phyloP scores from a whole-genome alignment of 495 filamentous ascomycete species.

The Friedmanniomyces endolithicus region DNA sequence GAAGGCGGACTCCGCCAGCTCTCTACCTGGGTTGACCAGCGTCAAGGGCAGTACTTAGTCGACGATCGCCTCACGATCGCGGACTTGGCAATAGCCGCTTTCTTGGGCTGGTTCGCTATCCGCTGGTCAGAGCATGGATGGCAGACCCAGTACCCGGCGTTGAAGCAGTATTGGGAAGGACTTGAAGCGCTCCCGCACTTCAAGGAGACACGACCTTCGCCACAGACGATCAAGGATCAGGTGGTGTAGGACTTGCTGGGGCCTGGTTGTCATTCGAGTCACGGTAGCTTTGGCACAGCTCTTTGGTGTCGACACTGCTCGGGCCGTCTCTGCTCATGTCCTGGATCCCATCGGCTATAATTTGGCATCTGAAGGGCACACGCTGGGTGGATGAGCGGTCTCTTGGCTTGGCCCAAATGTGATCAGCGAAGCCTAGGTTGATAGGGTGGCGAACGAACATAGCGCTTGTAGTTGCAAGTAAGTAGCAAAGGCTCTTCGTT shows the following conservation, averaged over 20 bases:
- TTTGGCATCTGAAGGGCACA: too few relatives aligned
- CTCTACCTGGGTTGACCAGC: conserved; percentile 8
- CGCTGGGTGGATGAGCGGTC: too few relatives aligned
- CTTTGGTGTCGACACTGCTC: too few relatives aligned
- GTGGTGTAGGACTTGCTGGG: conserved; percentile 3
- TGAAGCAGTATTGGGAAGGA: conserved; percentile 12
- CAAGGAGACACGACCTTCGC: conserved; percentile 7
- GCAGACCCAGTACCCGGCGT: conserved; percentile 7
- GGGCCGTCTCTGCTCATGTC: too few relatives aligned
- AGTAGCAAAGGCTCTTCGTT: too few relatives aligned
- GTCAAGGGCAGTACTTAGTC: conserved; percentile 7
- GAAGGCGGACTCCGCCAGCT: conserved; percentile 17
- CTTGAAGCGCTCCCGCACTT: conserved; percentile 10
- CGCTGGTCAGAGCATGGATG: conserved; percentile 15
- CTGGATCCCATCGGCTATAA: too few relatives aligned
- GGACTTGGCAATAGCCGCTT: conserved; percentile 10
- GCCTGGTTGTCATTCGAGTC: too few relatives aligned
- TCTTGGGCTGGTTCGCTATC: conserved; percentile 13
- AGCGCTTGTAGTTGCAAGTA: too few relatives aligned
- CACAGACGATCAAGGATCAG: conserved; percentile 17
- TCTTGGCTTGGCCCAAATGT: too few relatives aligned
- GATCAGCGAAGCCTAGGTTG: too few relatives aligned
- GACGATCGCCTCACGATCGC: conserved; percentile 12
- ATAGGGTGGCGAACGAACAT: too few relatives aligned
- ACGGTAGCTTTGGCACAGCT: too few relatives aligned